phyloP scores from a whole-genome alignment of 1,284 basidiomycete species.

The Microbotryomycetes sp. region DNA sequence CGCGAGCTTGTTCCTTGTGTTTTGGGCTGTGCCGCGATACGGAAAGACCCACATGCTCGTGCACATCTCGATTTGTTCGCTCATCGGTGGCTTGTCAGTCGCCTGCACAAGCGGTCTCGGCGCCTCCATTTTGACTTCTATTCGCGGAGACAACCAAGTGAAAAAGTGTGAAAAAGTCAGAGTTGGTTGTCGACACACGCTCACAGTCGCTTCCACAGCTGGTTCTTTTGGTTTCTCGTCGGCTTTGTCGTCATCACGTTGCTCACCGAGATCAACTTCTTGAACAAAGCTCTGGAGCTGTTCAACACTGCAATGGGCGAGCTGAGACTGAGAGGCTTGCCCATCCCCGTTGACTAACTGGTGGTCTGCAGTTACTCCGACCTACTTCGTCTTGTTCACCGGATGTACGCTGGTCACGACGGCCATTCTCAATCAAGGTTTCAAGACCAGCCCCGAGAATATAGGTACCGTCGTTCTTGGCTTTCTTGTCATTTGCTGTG shows the following conservation, averaged over 20 bases:
- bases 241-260: constrained; percentile 72
- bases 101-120: constrained; percentile 93
- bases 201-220: constrained; percentile 26
- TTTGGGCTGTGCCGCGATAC: constrained; percentile 76
- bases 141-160: constrained; percentile 75
- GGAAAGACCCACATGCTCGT: constrained; percentile 93
- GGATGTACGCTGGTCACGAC: constrained; percentile 41
- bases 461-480: constrained; percentile 84
- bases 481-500: constrained; percentile 62
- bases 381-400: constrained; percentile 63
- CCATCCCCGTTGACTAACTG: background rate
- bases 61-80: constrained; percentile 75
- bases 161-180: constrained; percentile 65
- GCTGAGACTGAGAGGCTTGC: constrained; percentile 1
- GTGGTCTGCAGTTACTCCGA: constrained; percentile 61
- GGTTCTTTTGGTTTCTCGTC: constrained; percentile 51
- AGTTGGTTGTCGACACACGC: constrained; percentile 1
- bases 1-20: constrained; percentile 58
- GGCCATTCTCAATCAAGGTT: constrained; percentile 77
- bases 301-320: constrained; percentile 85
- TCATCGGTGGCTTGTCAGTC: constrained; percentile 94
- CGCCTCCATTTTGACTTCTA: constrained; percentile 77
- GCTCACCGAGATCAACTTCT: constrained; percentile 89
- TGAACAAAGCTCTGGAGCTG: constrained; percentile 91
- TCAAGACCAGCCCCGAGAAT: constrained; percentile 58